Base-by-base conservation (phyloP, 176 grass and related monocot genomes). In the Oryza glumipatula region DNA sequence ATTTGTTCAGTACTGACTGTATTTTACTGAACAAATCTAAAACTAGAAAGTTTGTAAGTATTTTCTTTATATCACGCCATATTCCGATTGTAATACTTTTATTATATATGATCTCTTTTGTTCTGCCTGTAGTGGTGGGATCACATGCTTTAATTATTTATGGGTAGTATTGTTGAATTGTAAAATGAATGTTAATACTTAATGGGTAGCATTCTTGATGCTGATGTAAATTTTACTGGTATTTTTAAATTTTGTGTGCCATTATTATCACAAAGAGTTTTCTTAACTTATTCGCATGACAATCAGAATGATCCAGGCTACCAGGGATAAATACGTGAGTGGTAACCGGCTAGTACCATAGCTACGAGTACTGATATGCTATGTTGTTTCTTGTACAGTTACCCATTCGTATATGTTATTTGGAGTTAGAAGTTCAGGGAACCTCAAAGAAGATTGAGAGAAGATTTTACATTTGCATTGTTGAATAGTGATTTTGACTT, bases 1-100 rank as follows among this genome's bases (percentile, higher is more conserved):
- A 72, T 61, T 43, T n/a, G n/a, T 14, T 44, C 52, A 64, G 38
- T 82, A 13, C 51, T 82, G 68, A 61, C 30, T 56, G 33, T 70
- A 81, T 70, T 19, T 5, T 23, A 49, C 47, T 35, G 32, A 49
- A 49, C 4, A 13, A 26, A 61, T 26, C 35, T 21, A 23, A 72
- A 51, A 72, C 80, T 72, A 28, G 28, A 81, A 80, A 17, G 26
- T 16, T 56, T 19, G 2, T 56, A 19, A 6, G 5, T 19, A 56
- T 19, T 17, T 56, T 56, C 51, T 56, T 56, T 56, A 19, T n/a
- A 19, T 82, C 32, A 35, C n/a, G 28, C 17, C 52, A 5, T 60
- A 38, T 28, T 24, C 14, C 21, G 33, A 11, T 70, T 71, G 3
- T 81, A 70, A 9, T 41, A 41, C 8, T 41, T 41, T 41, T 68